Base-by-base conservation (phyloP, 805 yeast species). In the Wickerhamomyces strasburgensis region DNA sequence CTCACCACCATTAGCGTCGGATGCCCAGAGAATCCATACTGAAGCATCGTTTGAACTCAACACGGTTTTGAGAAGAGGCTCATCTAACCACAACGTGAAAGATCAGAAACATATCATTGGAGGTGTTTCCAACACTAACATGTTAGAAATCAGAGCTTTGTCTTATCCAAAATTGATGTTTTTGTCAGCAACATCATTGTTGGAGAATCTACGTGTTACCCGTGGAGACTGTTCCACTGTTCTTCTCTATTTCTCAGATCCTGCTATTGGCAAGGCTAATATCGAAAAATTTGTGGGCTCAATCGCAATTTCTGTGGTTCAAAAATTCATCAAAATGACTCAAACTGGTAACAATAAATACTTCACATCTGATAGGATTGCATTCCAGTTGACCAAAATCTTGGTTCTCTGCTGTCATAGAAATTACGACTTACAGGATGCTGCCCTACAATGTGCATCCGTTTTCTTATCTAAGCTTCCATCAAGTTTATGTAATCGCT, bases 21-120 rank as follows among this genome's bases (percentile, higher is more conserved):
- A 84, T 49, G 65, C 71, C 14, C 79, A 89, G 3, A 77, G 88
- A 61, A 79, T 82, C 54, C 79, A 88, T 52, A 81, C 90, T 10
- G 98, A 93, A 56, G 86, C 95, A 14, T 86, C 96, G 3, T 70
- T 93, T 44, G 97, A 93, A 52, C 72, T 93, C 67, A 93, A 93
- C 55, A 82, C 96, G 1, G 87, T 93, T 19, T 68, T 93, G 36
- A 75, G 95, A 54, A 73, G 98, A 43, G 95, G 96, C 11, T 80
- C 96, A 0, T 84, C 95, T 2, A 83, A 83, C 50, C 79, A 77
- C 39, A 84, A 84, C 42, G 78, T 84, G 33, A 84, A 78, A 57
- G 76, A 80, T 42, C 96, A 88, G 56, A 78, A 78, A 39, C 80
- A 72, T 35, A 70, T 73, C 17, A 63, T 84, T 36, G 42, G 63